Base-by-base conservation (phyloP, 768 basidiomycete genomes). In the Wakefieldia striispora region DNA sequence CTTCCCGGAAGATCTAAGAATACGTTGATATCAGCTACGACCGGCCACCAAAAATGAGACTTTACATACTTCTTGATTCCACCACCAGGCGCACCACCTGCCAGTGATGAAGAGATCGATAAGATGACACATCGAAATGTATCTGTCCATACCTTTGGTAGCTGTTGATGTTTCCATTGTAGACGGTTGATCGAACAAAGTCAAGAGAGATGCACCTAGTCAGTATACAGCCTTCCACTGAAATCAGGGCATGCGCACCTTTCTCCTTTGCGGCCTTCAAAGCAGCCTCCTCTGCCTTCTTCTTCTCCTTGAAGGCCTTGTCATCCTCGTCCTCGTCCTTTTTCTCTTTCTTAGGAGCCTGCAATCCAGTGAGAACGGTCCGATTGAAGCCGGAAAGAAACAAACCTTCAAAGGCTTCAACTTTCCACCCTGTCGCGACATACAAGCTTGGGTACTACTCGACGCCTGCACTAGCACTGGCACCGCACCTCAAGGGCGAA, bases 271-370 rank as follows among this genome's bases (percentile, higher is more conserved):
- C 84, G 36, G 77, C 80, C 70, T 91, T 90, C 62, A 86, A 55
- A 4, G 82, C 85, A 12, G 81, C 86, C 40, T 80, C 80, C 13
- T 91, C 90, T 9, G 76, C 78, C 72, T 87, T 91, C 74, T 87
- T 75, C 73, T 76, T 88, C 37, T 82, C 79, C 69, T 91, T 87
- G 75, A 86, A 86, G 44, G 82, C 85, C 57, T 65, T 64, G 33
- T 86, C 84, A 0, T 89, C 86, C 52, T 89, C 86, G 39, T 78
- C 79, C 5, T 82, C 80, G 1, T 84, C 88, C 58, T 78, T 82
- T 70, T 83, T 82, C 0, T 83, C 83, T 67, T 92, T 92, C 82
- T 91, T 93, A 36, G 91, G 77, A 45, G 88, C 83, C 90, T 93
- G 54, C 13, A 27, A 20, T 34, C 46, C 51, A 46, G n/a, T 40